These are phyloP conservation scores for Amaranthus palmeri DNA, from an alignment of 148 eudicot species.

Conservation along the genomic window DNA sequence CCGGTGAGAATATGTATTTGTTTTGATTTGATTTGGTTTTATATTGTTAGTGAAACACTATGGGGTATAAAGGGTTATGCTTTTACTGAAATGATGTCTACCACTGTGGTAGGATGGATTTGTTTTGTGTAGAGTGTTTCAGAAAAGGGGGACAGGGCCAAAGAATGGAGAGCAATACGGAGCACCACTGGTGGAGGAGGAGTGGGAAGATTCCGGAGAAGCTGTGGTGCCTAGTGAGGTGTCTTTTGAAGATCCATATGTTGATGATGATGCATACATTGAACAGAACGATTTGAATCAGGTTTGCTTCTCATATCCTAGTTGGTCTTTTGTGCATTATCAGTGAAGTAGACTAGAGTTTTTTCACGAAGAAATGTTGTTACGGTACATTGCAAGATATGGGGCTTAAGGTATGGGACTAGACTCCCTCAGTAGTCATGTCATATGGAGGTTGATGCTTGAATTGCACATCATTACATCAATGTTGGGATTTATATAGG, in stretches of 20 bases:
- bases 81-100: neutral
- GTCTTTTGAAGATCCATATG: conserved; percentile 44
- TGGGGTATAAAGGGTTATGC: neutral
- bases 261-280: conserved; percentile 47
- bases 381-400: too few species aligned
- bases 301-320: conserved; percentile 33
- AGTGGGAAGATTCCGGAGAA: conserved; percentile 69
- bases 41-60: neutral
- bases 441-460: too few species aligned
- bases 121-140: conserved; percentile 88
- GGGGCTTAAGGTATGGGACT: too few species aligned
- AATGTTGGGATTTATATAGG: too few species aligned
- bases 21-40: neutral
- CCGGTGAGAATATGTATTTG: conserved; percentile 44
- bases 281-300: conserved; percentile 59
- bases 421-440: too few species aligned
- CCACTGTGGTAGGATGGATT: conserved; percentile 59
- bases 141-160: conserved; percentile 96
- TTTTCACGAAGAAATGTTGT: neutral
- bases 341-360: too few species aligned
- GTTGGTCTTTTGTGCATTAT: too few species aligned
- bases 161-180: conserved; percentile 96
- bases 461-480: too few species aligned
- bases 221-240: conserved; percentile 40
- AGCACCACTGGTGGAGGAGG: conserved; percentile 88